Evolutionary conservation across 805 yeast genomes (phyloP).

Genomic region (Yarrowia sp.): DNA sequence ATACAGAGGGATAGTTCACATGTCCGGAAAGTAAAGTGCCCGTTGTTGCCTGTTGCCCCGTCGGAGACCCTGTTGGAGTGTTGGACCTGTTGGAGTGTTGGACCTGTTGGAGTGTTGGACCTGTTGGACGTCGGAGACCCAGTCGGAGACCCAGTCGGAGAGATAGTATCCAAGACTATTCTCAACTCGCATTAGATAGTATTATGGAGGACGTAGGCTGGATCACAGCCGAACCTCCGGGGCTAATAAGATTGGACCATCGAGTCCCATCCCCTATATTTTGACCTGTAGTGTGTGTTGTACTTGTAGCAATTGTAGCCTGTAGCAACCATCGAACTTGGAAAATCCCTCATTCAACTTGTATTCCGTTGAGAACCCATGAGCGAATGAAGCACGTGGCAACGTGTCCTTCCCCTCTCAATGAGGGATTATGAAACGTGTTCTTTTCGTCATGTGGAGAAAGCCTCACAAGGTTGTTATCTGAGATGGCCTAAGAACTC

Average conservation of each 20-base stretch:
- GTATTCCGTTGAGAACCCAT: too few relatives aligned
- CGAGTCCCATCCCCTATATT: slow-evolving; percentile 35
- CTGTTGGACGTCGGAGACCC: too few relatives aligned
- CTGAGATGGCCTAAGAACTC: too few relatives aligned
- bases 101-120: too few relatives aligned
- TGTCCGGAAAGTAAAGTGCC: slow-evolving; percentile 30
- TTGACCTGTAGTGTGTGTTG: slow-evolving; percentile 1
- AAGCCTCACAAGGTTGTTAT: too few relatives aligned
- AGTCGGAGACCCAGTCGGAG: background rate
- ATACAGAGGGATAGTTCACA: slow-evolving; percentile 7
- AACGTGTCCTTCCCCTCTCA: background rate
- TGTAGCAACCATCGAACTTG: background rate
- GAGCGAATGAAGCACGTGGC: too few relatives aligned
- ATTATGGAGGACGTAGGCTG: slow-evolving; percentile 26
- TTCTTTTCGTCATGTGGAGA: too few relatives aligned
- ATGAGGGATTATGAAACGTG: too few relatives aligned
- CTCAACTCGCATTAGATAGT: slow-evolving; percentile 22
- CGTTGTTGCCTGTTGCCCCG: slow-evolving; percentile 12
- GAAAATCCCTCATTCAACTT: too few relatives aligned
- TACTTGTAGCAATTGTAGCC: background rate
- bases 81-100: too few relatives aligned
- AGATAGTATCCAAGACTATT: background rate
- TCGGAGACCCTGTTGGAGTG: background rate
- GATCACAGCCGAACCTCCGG: slow-evolving; percentile 31
- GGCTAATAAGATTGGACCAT: slow-evolving; percentile 37